Evolutionary conservation across 1,139 yeast genomes (phyloP).

Genomic region (Saccharomyces hybrid): DNA sequence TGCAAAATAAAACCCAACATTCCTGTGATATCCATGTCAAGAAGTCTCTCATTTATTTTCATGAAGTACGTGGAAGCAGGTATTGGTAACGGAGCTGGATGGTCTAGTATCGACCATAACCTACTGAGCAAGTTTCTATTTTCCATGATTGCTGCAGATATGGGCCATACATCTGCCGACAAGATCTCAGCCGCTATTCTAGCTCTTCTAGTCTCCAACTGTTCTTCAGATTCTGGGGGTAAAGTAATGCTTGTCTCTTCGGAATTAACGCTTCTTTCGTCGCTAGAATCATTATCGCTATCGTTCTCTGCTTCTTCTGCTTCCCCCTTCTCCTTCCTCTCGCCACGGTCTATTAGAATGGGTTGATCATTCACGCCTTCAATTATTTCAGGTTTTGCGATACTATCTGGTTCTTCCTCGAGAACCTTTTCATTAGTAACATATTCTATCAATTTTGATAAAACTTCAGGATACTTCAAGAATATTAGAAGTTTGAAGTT

Average conservation of each 20-base stretch:
- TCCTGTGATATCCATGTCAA: constrained; percentile 86
- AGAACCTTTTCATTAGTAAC: constrained; percentile 42
- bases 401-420: constrained; percentile 11
- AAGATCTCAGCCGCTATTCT: constrained; percentile 84
- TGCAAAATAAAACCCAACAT: constrained; percentile 52
- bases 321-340: constrained; percentile 6
- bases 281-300: constrained; percentile 10
- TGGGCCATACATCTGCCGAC: constrained; percentile 88
- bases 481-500: constrained; percentile 75
- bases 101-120: constrained; percentile 74
- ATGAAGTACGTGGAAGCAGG: constrained; percentile 78
- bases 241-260: constrained; percentile 29
- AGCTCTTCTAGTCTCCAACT: constrained; percentile 59
- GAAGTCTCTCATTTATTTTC: constrained; percentile 85
- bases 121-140: constrained; percentile 53
- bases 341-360: background rate
- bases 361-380: constrained; percentile 8
- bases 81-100: constrained; percentile 56
- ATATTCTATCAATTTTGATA: constrained; percentile 57
- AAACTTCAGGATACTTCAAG: constrained; percentile 61
- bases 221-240: constrained; percentile 41
- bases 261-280: constrained; percentile 24
- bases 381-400: constrained; percentile 11
- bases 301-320: constrained; percentile 9
- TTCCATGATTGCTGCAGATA: constrained; percentile 86